phyloP scores from a whole-genome alignment of 495 filamentous ascomycete species.

The Gamarada debralockiae region DNA sequence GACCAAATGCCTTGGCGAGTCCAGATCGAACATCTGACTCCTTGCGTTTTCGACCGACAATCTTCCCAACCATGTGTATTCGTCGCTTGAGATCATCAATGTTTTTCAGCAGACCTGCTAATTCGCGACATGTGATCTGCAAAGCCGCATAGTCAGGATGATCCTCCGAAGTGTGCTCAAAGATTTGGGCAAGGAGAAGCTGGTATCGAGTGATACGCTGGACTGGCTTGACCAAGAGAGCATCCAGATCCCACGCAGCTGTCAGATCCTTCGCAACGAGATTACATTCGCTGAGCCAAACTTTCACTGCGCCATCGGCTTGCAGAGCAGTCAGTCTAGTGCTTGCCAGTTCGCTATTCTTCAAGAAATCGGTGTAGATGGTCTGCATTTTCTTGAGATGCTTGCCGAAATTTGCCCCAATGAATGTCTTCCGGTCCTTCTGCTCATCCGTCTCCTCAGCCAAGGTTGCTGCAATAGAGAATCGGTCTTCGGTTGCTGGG shows the following conservation, averaged over 20 bases:
- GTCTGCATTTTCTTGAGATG: slow-evolving; percentile 77
- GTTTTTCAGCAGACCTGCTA: slow-evolving; percentile 69
- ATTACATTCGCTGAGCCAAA: slow-evolving; percentile 91
- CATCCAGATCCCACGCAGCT: slow-evolving; percentile 87
- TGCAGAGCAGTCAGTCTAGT: slow-evolving; percentile 72
- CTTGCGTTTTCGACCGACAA: slow-evolving; percentile 79
- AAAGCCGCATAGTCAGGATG: slow-evolving; percentile 79
- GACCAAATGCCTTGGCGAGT: slow-evolving; percentile 81
- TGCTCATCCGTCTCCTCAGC: slow-evolving; percentile 52
- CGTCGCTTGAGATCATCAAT: slow-evolving; percentile 94
- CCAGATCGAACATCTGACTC: slow-evolving; percentile 83
- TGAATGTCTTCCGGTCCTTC: slow-evolving; percentile 68
- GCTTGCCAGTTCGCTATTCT: slow-evolving; percentile 80
- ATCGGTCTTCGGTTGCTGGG: slow-evolving; percentile 6
- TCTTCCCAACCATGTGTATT: slow-evolving; percentile 82
- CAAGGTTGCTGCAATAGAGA: slow-evolving; percentile 22
- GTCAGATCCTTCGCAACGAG: slow-evolving; percentile 86
- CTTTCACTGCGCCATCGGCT: slow-evolving; percentile 66
- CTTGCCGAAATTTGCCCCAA: slow-evolving; percentile 74
- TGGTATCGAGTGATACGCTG: slow-evolving; percentile 92
- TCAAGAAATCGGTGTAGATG: slow-evolving; percentile 80
- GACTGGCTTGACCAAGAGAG: slow-evolving; percentile 90
- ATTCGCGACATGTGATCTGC: slow-evolving; percentile 53
- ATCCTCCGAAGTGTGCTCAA: slow-evolving; percentile 70
- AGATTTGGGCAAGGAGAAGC: slow-evolving; percentile 70